Evolutionary conservation across 1,284 basidiomycete genomes (phyloP).

Genomic region (Singerocomus inundabilis): DNA sequence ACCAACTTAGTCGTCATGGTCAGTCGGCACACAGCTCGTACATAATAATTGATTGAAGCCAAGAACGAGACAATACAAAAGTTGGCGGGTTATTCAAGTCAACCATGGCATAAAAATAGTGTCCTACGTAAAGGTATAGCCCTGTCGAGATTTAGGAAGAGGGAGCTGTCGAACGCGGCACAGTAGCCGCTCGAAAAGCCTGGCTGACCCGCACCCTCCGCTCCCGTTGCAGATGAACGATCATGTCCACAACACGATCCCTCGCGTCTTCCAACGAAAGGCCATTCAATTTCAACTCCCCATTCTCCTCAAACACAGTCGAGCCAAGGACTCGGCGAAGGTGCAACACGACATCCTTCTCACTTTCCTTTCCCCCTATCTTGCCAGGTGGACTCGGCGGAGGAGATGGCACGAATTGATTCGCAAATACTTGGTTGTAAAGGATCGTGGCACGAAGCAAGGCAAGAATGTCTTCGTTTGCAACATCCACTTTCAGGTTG

Average conservation of each 20-base stretch:
- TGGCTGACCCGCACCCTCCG: conserved; percentile 19
- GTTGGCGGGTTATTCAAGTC: not conserved
- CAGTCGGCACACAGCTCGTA: conserved; percentile 5
- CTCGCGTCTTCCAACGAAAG: conserved; percentile 60
- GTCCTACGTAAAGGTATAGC: not conserved
- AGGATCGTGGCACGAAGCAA: conserved; percentile 56
- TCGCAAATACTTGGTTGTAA: conserved; percentile 56
- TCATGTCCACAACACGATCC: conserved; percentile 65
- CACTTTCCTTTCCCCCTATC: conserved; percentile 1
- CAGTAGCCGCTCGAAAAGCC: not conserved
- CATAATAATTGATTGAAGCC: conserved; percentile 15
- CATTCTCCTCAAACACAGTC: conserved; percentile 52
- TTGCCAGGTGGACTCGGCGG: conserved; percentile 50
- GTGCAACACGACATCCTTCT: conserved; percentile 39
- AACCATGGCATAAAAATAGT: not conserved
- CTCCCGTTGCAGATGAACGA: conserved; percentile 50
- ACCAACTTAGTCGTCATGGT: too few species aligned
- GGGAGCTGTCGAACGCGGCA: not conserved
- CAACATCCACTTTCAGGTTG: conserved; percentile 20
- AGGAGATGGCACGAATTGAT: conserved; percentile 50
- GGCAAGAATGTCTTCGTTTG: conserved; percentile 45
- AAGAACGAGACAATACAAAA: conserved; percentile 2
- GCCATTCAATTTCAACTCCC: conserved; percentile 27
- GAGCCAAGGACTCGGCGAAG: conserved; percentile 55
- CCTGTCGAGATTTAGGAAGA: not conserved